Evolutionary conservation across 1,139 yeast species (phyloP), one percentile per base, ranked within the genome.

Genomic region (Trichomonascaceae sp.): DNA sequence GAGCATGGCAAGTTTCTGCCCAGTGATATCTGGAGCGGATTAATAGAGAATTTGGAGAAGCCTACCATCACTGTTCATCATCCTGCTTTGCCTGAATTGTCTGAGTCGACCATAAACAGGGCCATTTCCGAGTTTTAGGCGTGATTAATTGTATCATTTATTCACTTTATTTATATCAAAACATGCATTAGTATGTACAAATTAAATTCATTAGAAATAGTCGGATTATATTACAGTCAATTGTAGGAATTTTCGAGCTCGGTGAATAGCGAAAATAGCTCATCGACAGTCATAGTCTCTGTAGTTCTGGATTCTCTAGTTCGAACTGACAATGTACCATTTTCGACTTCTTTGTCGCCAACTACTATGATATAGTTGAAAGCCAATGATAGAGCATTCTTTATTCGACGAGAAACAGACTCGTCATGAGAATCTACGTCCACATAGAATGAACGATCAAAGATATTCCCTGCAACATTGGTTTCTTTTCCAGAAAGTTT

Each of bases 281-380:
- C 70, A 4, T 66, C 65, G 9, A 67, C 54, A 13, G 62, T 52
- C 56, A 68, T 52, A 39, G 58, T 52, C 50, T 61, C 62, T 61
- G 83, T 58, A 53, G 71, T 74, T 58, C 84, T 75, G 58, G 75
- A 76, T 46, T 77, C 82, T 47, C 90, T 74, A 18, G 82, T 71
- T 64, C 97, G 79, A 5, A 93, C 79, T 1, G 95, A 84, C 27
- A 85, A 75, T 1, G 81, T 80, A 0, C 81, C 79, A 46, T 73
- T 72, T 53, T 78, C 81, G 8, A 86, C 73, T 66, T 93, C 99
- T 62, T 82, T 82, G 64, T 90, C 97, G 30, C 99, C 99, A 50
- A 93, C 79, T 73, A 90, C 80, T 36, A 91, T 73, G 50, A 93
- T 81, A 66, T 81, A 93, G 15, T 89, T 85, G 66, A 87, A 90